Evolutionary conservation across 2,329 filamentous ascomycete species (phyloP).

Genomic region (Epichloe brachyelytri): DNA sequence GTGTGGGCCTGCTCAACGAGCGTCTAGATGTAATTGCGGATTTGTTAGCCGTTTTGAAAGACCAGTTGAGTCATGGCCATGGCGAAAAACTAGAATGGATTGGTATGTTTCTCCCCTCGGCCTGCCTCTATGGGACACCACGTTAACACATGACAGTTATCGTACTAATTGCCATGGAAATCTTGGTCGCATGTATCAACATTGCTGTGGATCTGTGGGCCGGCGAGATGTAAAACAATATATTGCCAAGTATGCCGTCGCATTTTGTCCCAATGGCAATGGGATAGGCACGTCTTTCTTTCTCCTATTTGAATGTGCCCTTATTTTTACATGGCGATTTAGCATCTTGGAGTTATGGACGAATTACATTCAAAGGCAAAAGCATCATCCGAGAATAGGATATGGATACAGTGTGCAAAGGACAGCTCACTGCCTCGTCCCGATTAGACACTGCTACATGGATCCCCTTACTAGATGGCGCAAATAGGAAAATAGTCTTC

Average conservation of each 20-base stretch:
- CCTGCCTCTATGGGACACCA: background rate
- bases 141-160: constrained; percentile 50
- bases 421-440: too few relatives aligned
- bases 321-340: background rate
- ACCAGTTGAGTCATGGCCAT: constrained; percentile 87
- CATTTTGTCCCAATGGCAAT: background rate
- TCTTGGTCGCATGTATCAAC: constrained; percentile 83
- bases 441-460: too few relatives aligned
- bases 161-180: constrained; percentile 88
- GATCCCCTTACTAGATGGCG: too few relatives aligned
- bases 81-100: constrained; percentile 86
- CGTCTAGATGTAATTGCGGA: constrained; percentile 80
- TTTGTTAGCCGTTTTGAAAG: constrained; percentile 82
- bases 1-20: constrained; percentile 80
- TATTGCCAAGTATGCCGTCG: background rate
- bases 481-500: too few relatives aligned
- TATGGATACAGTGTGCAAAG: too few relatives aligned
- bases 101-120: constrained; percentile 41
- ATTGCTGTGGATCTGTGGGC: constrained; percentile 88
- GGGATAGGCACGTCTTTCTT: background rate
- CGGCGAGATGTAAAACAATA: constrained; percentile 13
- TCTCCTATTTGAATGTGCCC: background rate
- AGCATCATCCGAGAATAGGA: too few relatives aligned
- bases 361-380: too few relatives aligned
- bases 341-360: background rate